Evolutionary conservation across 208 protist species (phyloP), one percentile per base, ranked within the genome.

Genomic region (Trypanosoma theileri): DNA sequence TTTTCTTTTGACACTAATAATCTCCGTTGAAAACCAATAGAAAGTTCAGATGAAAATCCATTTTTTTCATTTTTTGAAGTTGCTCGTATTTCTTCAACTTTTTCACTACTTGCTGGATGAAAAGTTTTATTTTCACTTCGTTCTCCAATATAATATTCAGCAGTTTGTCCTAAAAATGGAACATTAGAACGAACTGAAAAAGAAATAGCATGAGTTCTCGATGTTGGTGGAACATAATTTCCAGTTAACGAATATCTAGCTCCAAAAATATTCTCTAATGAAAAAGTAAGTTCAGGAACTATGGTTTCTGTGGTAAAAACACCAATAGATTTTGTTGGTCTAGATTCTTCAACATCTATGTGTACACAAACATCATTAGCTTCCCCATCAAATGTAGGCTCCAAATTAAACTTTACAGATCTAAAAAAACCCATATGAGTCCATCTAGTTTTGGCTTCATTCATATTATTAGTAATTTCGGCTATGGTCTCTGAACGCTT

Each of bases 221-320:
- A 89, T 3, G 90, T 84, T 0, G 88, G 88, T 0, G 90, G 87
- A 65, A 93, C 80, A 69, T 94, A 96, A 44, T 91, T 92, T 11
- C 84, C 84, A 59, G 81, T 86, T 55, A 93, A 42, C 1, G 82
- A 82, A 62, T 96, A 96, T 6, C 86, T 82, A 13, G 86, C 82
- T 19, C 88, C 88, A 40, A 93, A 59, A 51, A 90, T 79, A 73
- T 91, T 91, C 42, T 92, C 79, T 13, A 96, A 73, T 19, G 87
- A 73, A 35, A 93, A 61, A 4, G 73, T 85, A 13, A 93, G 66
- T 55, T 96, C 87, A 16, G 90, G 90, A 12, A 91, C 53, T 9
- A 88, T 75, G 9, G 90, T 86, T 45, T 96, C 90, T 4, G 90
- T 94, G 12, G 90, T 93, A 59, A 89, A 93, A 42, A 96, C 72